These are phyloP conservation scores for Hyphodiscus sp. DNA, from an alignment of 2,329 filamentous ascomycete species.

Conservation along the genomic window DNA sequence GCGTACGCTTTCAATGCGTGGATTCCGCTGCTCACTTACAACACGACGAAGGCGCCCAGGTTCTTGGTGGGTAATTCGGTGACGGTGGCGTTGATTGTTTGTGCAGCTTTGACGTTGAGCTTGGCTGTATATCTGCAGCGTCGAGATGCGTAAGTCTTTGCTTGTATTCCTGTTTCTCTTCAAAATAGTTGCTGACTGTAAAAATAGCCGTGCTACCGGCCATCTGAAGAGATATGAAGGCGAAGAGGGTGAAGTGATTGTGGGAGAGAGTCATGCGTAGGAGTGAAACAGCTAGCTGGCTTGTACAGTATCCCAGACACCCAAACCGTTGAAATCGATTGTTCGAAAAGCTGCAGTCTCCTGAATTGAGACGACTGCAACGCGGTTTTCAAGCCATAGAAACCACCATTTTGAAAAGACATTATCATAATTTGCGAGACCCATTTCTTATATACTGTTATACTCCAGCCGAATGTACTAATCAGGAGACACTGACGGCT, in stretches of 20 bases:
- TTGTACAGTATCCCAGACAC: too few relatives aligned
- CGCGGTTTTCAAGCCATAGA: too few relatives aligned
- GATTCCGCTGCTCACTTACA: constrained; percentile 24
- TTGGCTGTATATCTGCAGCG: constrained; percentile 18
- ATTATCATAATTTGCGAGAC: too few relatives aligned
- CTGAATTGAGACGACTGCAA: too few relatives aligned
- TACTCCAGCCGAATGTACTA: too few relatives aligned
- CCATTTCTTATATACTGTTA: too few relatives aligned
- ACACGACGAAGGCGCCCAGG: constrained; percentile 21
- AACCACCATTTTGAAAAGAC: too few relatives aligned
- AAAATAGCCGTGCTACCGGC: not conserved
- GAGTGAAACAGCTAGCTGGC: too few relatives aligned
- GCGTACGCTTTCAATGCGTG: constrained; percentile 26
- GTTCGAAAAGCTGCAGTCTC: too few relatives aligned
- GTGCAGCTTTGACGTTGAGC: constrained; percentile 19
- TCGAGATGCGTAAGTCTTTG: constrained; percentile 17
- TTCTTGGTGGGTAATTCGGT: constrained; percentile 23
- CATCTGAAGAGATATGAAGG: not conserved
- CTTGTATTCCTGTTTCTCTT: not conserved
- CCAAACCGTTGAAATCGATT: too few relatives aligned
- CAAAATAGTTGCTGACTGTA: not conserved
- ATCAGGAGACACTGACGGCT: too few relatives aligned
- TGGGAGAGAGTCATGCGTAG: not conserved
- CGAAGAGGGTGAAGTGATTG: not conserved
- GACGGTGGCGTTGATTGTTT: constrained; percentile 21